Percentiles rank a stretch among this genome's conserved stretches.
Evolutionary conservation across 1,284 basidiomycete genomes (phyloP).

Genomic region (Rhodotorula sp.): DNA sequence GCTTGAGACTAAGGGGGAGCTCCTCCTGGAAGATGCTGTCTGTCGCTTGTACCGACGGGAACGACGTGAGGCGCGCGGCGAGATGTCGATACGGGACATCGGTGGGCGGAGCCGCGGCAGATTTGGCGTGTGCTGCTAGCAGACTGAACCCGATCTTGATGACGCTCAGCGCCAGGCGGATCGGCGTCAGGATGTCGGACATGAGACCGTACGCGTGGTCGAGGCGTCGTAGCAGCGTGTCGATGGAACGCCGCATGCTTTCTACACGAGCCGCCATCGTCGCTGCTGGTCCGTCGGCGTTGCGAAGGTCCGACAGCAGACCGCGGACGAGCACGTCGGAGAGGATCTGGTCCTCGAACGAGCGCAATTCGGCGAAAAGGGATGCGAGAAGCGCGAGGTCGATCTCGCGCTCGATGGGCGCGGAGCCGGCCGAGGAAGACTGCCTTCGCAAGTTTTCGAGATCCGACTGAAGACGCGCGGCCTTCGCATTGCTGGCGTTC

Average conservation of each 20-base stretch:
- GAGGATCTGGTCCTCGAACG: slow-evolving; percentile 57
- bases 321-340: slow-evolving; percentile 42
- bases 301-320: slow-evolving; percentile 43
- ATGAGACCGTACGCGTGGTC: slow-evolving; percentile 31
- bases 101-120: background rate
- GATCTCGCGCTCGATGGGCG: slow-evolving; percentile 47
- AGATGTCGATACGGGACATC: slow-evolving; percentile 24
- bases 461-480: slow-evolving; percentile 49
- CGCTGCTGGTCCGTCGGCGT: background rate
- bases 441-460: slow-evolving; percentile 47
- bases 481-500: slow-evolving; percentile 57
- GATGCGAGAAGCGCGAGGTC: slow-evolving; percentile 64
- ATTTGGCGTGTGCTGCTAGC: slow-evolving; percentile 19
- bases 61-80: slow-evolving; percentile 20
- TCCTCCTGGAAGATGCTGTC: slow-evolving; percentile 19
- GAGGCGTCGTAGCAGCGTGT: slow-evolving; percentile 39
- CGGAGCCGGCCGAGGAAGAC: slow-evolving; percentile 40
- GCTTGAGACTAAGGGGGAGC: slow-evolving; percentile 39
- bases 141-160: slow-evolving; percentile 40
- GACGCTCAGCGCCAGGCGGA: slow-evolving; percentile 35
- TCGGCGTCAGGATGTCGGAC: slow-evolving; percentile 37
- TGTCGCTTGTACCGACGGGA: slow-evolving; percentile 22
- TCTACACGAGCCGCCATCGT: slow-evolving; percentile 33
- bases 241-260: slow-evolving; percentile 52
- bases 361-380: slow-evolving; percentile 77